Base-by-base conservation (phyloP, 345 rosid genomes). In the Populus euphratica region DNA sequence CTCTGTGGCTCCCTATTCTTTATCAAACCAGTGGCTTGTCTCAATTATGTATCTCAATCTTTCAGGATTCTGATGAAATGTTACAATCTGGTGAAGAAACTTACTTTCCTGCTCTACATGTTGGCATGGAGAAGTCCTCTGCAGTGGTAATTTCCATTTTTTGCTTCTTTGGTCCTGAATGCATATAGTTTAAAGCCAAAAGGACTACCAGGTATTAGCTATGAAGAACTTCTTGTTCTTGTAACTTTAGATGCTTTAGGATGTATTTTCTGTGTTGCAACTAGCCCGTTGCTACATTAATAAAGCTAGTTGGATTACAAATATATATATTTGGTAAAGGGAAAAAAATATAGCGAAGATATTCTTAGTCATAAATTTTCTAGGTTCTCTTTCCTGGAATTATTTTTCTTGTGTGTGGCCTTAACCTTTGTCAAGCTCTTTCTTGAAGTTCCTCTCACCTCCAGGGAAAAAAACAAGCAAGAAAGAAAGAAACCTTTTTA, bases 31-130 rank as follows among this genome's bases (percentile, higher is more conserved):
- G 25, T 59, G 14, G 5, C 18, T 72, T 14, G 63, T 81, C 69
- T 78, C 70, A 75, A 10, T 71, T 73, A 49, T 70, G 27, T 49
- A 77, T 64, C 80, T 62, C 69, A 16, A 73, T 79, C 47, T 83
- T 83, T 78, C 88, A 96, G 95, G 95, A 89, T 86, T 76, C 83
- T 73, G 84, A 82, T 70, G 91, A 89, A 84, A 81, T 63, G 39
- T 63, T 86, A 54, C 93, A 92, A 74, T 92, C 91, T 87, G 99
- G 99, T 50, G 99, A 94, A 72, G 88, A 89, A 73, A 96, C 95
- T 3, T 89, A 83, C 79, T 96, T 90, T 85, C 95, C 98, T 74
- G 95, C 99, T n/a, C 67, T 96, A 67, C 73, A 62, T 71, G 88
- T 92, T 81, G 94, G 97, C 71, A 49, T 73, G 76, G 88, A 88